Evolutionary conservation across 495 filamentous ascomycete genomes (phyloP).

Genomic region (Tuber indicum): DNA sequence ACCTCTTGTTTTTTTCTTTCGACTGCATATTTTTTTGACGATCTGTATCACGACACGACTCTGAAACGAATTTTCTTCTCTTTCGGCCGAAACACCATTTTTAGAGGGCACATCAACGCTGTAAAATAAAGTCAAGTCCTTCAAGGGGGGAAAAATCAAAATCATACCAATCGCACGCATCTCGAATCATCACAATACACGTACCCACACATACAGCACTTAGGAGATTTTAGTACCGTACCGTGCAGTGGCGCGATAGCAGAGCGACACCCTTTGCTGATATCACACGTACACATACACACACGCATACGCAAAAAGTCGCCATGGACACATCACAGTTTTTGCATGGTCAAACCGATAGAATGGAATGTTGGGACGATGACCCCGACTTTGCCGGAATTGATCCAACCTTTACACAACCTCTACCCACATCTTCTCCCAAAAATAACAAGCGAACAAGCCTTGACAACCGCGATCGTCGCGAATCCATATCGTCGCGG

Average conservation of each 20-base stretch:
- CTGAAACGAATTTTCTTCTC: conserved; percentile 38
- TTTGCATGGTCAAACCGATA: conserved; percentile 38
- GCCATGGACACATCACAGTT: conserved; percentile 40
- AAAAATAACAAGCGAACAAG: conserved; percentile 36
- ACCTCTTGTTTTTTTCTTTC: conserved; percentile 31
- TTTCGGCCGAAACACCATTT: conserved; percentile 30
- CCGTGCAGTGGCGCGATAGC: conserved; percentile 31
- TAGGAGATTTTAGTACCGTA: conserved; percentile 18
- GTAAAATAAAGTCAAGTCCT: conserved; percentile 24
- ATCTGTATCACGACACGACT: conserved; percentile 37
- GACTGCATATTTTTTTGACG: conserved; percentile 28
- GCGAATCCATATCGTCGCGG: conserved; percentile 42
- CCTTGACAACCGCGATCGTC: conserved; percentile 36
- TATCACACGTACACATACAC: conserved; percentile 20
- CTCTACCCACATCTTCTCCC: conserved; percentile 30
- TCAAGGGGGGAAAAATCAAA: not conserved
- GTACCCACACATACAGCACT: conserved; percentile 12
- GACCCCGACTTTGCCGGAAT: conserved; percentile 42
- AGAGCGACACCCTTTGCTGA: not conserved
- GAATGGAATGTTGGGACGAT: conserved; percentile 42
- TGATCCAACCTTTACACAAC: conserved; percentile 33
- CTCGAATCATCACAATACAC: conserved; percentile 38
- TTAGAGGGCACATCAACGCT: conserved; percentile 21
- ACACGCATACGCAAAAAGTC: conserved; percentile 33
- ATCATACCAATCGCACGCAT: conserved; percentile 35